phyloP scores from a whole-genome alignment of 108 stramenopile species.

The Seminavis robusta region DNA sequence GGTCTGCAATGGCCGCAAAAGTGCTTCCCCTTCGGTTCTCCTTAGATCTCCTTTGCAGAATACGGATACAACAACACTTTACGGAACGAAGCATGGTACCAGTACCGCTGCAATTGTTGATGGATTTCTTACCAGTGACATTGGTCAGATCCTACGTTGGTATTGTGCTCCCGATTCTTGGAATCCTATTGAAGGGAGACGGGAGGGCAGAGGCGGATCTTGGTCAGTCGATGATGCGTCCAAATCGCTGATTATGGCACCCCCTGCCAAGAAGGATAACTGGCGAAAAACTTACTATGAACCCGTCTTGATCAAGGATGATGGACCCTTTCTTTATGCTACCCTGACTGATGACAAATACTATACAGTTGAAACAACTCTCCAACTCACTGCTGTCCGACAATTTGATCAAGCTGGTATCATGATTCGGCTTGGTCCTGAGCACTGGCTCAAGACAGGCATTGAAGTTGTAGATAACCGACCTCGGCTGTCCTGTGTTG shows the following conservation, averaged over 20 bases:
- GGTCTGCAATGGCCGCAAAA: too few species aligned
- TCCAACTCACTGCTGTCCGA: conserved; percentile 20
- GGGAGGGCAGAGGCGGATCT: conserved; percentile 16
- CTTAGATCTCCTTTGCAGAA: too few species aligned
- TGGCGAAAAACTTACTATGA: conserved; percentile 75
- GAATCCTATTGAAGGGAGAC: background rate
- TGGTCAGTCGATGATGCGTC: conserved; percentile 13
- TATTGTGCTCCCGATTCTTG: conserved; percentile 17
- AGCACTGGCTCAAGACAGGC: conserved; percentile 48
- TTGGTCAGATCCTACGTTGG: conserved; percentile 4
- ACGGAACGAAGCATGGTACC: too few species aligned
- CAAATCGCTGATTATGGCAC: conserved; percentile 32
- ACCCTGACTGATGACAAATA: conserved; percentile 1
- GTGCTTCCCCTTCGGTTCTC: too few species aligned
- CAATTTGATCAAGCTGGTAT: conserved; percentile 57
- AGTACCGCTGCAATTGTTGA: too few species aligned
- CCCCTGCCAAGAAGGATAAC: conserved; percentile 55
- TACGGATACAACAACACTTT: too few species aligned
- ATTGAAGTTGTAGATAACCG: conserved; percentile 37
- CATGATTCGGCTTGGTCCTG: conserved; percentile 21
- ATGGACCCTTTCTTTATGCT: conserved; percentile 23
- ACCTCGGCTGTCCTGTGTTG: conserved; percentile 51
- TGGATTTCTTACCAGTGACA: too few species aligned
- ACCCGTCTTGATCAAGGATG: conserved; percentile 60
- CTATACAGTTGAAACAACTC: conserved; percentile 24